A percentile compares a stretch with the other conserved stretches of the same genome.
phyloP scores from a whole-genome alignment of 495 filamentous ascomycete species.

The Lasiosphaeria hispida region DNA sequence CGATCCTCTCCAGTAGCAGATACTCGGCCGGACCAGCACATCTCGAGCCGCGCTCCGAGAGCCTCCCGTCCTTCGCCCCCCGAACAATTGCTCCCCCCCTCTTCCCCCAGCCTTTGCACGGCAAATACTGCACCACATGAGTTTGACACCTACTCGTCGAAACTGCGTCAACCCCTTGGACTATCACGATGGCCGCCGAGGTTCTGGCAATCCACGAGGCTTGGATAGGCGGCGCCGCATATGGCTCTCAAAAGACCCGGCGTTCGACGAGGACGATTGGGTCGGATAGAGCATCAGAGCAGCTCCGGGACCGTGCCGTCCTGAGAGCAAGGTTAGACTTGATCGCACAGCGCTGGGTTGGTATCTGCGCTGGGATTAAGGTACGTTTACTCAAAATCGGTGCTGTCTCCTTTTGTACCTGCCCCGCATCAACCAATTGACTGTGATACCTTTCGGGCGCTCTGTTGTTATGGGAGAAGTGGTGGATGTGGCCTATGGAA shows the following conservation, averaged over 20 bases:
- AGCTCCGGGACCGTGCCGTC: neutral
- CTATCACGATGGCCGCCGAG: conserved; percentile 45
- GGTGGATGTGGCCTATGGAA: neutral
- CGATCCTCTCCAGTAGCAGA: too few relatives aligned
- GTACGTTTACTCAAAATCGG: conserved; percentile 21
- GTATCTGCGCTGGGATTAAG: conserved; percentile 19
- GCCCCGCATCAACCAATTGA: neutral
- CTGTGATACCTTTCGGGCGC: too few relatives aligned
- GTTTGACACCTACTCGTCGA: conserved; percentile 29
- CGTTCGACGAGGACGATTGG: conserved; percentile 22
- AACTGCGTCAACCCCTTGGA: conserved; percentile 37
- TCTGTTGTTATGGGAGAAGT: neutral
- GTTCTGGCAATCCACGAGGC: conserved; percentile 32
- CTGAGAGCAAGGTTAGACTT: conserved; percentile 24
- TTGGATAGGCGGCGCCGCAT: conserved; percentile 30
- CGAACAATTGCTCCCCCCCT: conserved; percentile 9
- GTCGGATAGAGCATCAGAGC: conserved; percentile 19
- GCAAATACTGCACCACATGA: conserved; percentile 43
- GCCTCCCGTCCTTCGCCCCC: neutral
- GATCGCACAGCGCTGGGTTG: conserved; percentile 36
- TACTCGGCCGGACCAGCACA: too few relatives aligned
- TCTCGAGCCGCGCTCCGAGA: conserved; percentile 5
- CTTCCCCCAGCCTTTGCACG: conserved; percentile 16
- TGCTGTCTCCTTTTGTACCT: neutral
- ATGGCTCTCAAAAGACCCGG: conserved; percentile 21